A percentile compares a stretch with the other conserved stretches of the same genome.
Evolutionary conservation across 345 rosid species (phyloP).

Genomic region (Heritiera fomes): DNA sequence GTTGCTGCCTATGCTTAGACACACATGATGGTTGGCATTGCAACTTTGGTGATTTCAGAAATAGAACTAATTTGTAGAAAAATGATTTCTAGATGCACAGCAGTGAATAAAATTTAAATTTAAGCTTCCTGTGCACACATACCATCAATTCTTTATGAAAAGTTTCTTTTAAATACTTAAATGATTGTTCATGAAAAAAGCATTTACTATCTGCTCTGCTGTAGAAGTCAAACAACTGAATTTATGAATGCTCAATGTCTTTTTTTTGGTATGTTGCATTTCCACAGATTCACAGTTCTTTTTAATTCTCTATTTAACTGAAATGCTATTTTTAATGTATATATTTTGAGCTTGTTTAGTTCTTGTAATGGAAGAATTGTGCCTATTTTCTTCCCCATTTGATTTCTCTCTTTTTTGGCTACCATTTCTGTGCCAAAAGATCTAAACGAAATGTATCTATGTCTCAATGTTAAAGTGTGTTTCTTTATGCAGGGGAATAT

Average conservation of each 20-base stretch:
- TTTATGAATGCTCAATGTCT: not conserved
- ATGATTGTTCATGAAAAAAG: not conserved
- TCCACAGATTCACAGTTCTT: not conserved
- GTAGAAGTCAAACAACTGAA: not conserved
- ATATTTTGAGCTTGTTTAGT: not conserved
- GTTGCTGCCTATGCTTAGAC: not conserved
- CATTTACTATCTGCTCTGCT: not conserved
- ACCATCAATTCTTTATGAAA: not conserved
- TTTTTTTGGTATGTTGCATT: slow-evolving; percentile 1
- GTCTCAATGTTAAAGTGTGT: slow-evolving; percentile 21
- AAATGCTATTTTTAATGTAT: not conserved
- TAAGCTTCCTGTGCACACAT: not conserved
- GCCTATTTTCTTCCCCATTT: not conserved
- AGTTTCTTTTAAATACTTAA: slow-evolving; percentile 1
- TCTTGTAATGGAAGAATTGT: not conserved
- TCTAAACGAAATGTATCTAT: not conserved
- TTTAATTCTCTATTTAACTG: no score
- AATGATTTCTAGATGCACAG: not conserved
- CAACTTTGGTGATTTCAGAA: slow-evolving; percentile 2
- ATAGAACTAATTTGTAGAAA: not conserved
- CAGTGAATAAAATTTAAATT: not conserved
- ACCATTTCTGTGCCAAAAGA: not conserved
- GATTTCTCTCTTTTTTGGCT: not conserved
- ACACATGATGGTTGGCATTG: not conserved
- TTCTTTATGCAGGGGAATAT: slow-evolving; percentile 66